These are phyloP conservation scores for Pontederia crassipes DNA, from an alignment of 176 grass and related monocot species.

Conservation along the genomic window DNA sequence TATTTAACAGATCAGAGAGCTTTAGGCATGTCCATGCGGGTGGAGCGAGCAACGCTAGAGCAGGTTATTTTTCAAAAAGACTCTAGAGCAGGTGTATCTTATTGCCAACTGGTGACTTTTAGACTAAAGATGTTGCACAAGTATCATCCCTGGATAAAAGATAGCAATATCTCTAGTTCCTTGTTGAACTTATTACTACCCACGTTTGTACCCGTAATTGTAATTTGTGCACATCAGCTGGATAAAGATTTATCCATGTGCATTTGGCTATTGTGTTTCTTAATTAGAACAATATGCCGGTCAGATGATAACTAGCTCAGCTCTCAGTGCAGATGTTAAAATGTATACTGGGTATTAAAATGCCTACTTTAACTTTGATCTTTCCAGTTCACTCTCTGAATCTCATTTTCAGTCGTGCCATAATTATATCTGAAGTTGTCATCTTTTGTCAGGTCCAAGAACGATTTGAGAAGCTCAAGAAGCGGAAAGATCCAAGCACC, in stretches of 20 bases:
- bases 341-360: neutral
- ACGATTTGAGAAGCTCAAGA: constrained; percentile 85
- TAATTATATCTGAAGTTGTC: constrained; percentile 15
- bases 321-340: neutral
- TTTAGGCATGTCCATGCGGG: constrained; percentile 97
- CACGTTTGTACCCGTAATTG: too few species aligned
- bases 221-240: too few species aligned
- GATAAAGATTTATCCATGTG: too few species aligned
- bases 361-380: too few species aligned
- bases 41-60: constrained; percentile 87
- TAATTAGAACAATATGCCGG: too few species aligned
- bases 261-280: too few species aligned
- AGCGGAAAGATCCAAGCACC: constrained; percentile 66
- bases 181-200: too few species aligned
- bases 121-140: neutral
- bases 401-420: neutral
- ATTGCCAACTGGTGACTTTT: neutral
- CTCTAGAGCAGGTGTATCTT: constrained; percentile 69
- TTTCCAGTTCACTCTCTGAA: too few species aligned
- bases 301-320: too few species aligned
- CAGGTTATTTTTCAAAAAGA: constrained; percentile 28
- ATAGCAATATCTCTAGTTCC: too few species aligned
- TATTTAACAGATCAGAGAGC: constrained; percentile 85
- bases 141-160: too few species aligned
- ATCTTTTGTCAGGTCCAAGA: constrained; percentile 65